Conservation (phyloP, 2,329 filamentous ascomycete genomes). For the Colletotrichum truncatum region DNA sequence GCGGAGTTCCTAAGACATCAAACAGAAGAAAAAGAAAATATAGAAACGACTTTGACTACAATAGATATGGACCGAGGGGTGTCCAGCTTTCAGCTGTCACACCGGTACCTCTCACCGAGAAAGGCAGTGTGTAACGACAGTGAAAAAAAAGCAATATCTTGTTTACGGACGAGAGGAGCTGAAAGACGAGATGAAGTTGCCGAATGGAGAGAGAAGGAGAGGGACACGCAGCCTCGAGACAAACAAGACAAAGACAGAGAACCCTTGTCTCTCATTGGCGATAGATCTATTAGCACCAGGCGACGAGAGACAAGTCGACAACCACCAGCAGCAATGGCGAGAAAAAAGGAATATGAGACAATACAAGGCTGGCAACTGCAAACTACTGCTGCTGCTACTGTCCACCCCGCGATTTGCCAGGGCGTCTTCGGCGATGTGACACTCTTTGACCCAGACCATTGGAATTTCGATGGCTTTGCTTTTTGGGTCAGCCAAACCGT, state of each 20-base stretch:
- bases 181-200: not conserved
- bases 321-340: not conserved
- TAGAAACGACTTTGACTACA: not conserved
- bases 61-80: not conserved
- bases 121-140: not conserved
- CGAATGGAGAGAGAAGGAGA: not conserved
- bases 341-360: not conserved
- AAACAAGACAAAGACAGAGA: not conserved
- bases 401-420: not conserved
- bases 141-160: not conserved
- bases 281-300: too few species aligned
- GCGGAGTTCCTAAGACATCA: too few species aligned
- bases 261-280: not conserved
- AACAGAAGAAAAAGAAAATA: not conserved
- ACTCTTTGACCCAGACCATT: not conserved
- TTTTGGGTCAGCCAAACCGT: too few species aligned
- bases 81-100: not conserved
- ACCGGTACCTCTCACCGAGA: not conserved
- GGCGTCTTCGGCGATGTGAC: constrained; percentile 1
- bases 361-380: constrained; percentile 1
- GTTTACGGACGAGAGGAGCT: not conserved
- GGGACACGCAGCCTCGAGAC: not conserved
- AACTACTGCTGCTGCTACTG: not conserved
- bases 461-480: too few species aligned
- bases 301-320: too few species aligned